Conservation (phyloP, 2,329 filamentous ascomycete genomes). For the Pseudogymnoascus sp. region DNA sequence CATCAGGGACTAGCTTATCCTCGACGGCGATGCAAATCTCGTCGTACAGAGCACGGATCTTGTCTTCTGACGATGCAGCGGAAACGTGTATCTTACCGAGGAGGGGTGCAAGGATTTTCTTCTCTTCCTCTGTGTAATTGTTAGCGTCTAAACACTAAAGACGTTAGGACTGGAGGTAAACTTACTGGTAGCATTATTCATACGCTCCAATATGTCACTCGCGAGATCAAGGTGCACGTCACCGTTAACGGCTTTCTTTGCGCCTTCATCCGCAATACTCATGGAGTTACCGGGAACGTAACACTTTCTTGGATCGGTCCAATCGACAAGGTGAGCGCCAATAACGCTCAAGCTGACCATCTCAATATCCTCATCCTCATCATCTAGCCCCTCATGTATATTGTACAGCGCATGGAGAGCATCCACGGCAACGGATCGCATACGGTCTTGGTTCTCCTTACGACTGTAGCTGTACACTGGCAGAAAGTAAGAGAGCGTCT, state of each 20-base stretch:
- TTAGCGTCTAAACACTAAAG: conserved; percentile 24
- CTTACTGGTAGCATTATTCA: conserved; percentile 62
- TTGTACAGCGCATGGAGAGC: conserved; percentile 69
- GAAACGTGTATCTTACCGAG: conserved; percentile 77
- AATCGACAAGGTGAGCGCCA: conserved; percentile 78
- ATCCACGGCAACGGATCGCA: conserved; percentile 66
- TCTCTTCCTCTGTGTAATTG: conserved; percentile 62
- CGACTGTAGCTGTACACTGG: conserved; percentile 89
- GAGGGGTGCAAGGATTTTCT: conserved; percentile 69
- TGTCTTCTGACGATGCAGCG: conserved; percentile 52
- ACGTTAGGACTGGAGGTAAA: conserved; percentile 9
- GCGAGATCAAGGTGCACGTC: conserved; percentile 77
- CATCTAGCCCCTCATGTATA: conserved; percentile 61
- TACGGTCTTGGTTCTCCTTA: conserved; percentile 70
- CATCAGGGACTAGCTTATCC: conserved; percentile 49
- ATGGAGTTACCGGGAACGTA: conserved; percentile 40
- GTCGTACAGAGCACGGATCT: conserved; percentile 49
- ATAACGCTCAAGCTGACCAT: conserved; percentile 74
- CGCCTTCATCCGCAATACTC: conserved; percentile 42
- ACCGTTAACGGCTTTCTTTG: conserved; percentile 59
- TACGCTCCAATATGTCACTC: conserved; percentile 64
- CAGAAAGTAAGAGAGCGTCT: conserved; percentile 86
- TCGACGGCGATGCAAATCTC: conserved; percentile 56
- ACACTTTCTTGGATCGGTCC: conserved; percentile 86
- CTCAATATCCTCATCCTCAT: conserved; percentile 65